Conservation (phyloP, 768 basidiomycete genomes). For the Lactarius tabidus region DNA sequence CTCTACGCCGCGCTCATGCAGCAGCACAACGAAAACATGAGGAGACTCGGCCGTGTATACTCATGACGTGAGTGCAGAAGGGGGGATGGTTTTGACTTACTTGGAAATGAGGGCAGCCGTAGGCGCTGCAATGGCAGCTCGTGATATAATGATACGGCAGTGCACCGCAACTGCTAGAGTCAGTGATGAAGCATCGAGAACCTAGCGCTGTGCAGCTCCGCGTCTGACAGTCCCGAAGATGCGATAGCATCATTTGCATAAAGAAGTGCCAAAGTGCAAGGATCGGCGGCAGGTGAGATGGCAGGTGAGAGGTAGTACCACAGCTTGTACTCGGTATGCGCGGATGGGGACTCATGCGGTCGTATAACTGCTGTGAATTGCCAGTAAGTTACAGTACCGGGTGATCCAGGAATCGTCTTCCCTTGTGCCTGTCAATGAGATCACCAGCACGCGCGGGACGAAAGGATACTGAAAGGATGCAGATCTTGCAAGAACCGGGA, state of each 20-base stretch:
- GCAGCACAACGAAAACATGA: constrained; percentile 79
- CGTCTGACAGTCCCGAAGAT: constrained; percentile 52
- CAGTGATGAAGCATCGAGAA: constrained; percentile 94
- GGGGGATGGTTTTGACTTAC: constrained; percentile 56
- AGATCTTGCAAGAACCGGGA: constrained; percentile 74
- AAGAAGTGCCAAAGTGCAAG: constrained; percentile 75
- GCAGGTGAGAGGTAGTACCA: constrained; percentile 48
- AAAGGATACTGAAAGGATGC: no score
- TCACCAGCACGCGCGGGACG: no score
- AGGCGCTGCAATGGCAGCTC: constrained; percentile 81
- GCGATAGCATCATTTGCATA: constrained; percentile 57
- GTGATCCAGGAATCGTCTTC: no score
- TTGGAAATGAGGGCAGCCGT: constrained; percentile 16
- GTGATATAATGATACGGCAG: no score
- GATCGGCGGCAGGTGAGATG: no score
- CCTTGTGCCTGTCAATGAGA: constrained; percentile 88
- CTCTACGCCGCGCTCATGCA: constrained; percentile 49
- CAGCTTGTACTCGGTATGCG: no score
- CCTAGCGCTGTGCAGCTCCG: constrained; percentile 58
- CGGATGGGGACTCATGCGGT: no score
- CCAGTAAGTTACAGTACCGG: no score
- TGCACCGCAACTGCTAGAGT: constrained; percentile 93
- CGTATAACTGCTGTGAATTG: constrained; percentile 52
- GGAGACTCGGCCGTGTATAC: constrained; percentile 76
- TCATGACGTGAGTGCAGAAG: constrained; percentile 42